These are phyloP conservation scores for Candida pseudoglaebosa DNA, from an alignment of 805 yeast genomes.

Conservation along the genomic window DNA sequence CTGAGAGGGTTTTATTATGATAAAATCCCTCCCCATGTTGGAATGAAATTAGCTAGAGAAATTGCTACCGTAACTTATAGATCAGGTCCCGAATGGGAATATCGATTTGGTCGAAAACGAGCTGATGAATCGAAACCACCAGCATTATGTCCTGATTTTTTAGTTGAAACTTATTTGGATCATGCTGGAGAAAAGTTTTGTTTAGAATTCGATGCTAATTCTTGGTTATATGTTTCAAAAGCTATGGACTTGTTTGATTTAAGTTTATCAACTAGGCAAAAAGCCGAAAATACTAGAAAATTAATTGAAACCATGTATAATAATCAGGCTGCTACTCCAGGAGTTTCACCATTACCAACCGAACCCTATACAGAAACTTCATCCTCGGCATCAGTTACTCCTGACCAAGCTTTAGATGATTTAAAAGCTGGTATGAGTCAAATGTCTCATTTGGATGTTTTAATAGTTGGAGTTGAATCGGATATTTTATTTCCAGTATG, in stretches of 20 bases:
- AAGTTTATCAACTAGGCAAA: conserved; percentile 44
- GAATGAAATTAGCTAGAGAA: conserved; percentile 91
- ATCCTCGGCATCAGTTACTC: conserved; percentile 41
- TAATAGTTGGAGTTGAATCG: conserved; percentile 89
- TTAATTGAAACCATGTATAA: conserved; percentile 30
- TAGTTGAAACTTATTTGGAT: conserved; percentile 88
- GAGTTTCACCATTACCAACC: conserved; percentile 35
- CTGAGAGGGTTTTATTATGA: conserved; percentile 84
- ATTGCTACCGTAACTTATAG: conserved; percentile 92
- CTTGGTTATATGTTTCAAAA: conserved; percentile 80
- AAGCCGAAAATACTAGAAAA: conserved; percentile 40
- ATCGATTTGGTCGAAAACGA: conserved; percentile 82
- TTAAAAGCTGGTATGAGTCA: conserved; percentile 60
- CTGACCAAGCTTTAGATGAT: conserved; percentile 58
- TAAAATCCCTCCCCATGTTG: conserved; percentile 81
- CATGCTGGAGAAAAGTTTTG: conserved; percentile 96
- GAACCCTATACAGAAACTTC: conserved; percentile 55
- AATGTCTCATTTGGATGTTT: conserved; percentile 58
- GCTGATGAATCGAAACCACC: conserved; percentile 77
- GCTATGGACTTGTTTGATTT: conserved; percentile 94
- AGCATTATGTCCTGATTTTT: conserved; percentile 88
- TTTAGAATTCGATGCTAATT: conserved; percentile 85
- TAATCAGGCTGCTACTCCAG: conserved; percentile 10
- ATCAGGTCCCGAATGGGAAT: conserved; percentile 97
- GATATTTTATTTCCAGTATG: conserved; percentile 90